A percentile compares a stretch with the other conserved stretches of the same genome.
Evolutionary conservation across 768 basidiomycete species (phyloP).

Genomic region (Tubosaeta brunneosetosa): DNA sequence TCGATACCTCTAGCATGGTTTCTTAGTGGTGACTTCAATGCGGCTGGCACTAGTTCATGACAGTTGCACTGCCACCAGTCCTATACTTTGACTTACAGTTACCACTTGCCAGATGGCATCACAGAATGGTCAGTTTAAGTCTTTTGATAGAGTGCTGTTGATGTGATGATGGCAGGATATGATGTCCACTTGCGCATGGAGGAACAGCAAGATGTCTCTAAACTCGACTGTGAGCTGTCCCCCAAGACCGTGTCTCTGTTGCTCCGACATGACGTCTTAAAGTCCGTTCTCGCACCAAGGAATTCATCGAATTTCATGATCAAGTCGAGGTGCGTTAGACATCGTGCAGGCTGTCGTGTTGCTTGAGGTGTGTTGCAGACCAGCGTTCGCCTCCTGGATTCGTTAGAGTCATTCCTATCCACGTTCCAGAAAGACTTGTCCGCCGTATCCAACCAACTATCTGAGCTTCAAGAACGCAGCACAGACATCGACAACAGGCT

Average conservation of each 20-base stretch:
- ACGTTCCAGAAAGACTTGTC: conserved; percentile 95
- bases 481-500: conserved; percentile 86
- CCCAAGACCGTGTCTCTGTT: background rate
- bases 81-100: too few relatives aligned
- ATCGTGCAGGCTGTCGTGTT: background rate
- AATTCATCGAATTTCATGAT: conserved; percentile 85
- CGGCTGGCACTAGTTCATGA: conserved; percentile 3
- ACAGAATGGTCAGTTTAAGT: background rate
- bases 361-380: conserved; percentile 47
- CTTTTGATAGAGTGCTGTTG: background rate
- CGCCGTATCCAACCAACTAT: conserved; percentile 93
- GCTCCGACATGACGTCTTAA: background rate
- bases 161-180: conserved; percentile 1
- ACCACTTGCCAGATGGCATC: background rate
- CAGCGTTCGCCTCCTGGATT: conserved; percentile 79
- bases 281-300: conserved; percentile 45
- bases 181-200: background rate
- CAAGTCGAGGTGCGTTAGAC: conserved; percentile 67
- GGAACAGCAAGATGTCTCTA: background rate
- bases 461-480: conserved; percentile 86
- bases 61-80: conserved; percentile 10
- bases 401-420: conserved; percentile 85
- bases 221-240: conserved; percentile 15
- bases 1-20: background rate
- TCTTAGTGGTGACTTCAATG: background rate